Percentiles rank a stretch among this genome's conserved stretches.
Conservation (phyloP, 306 rosid genomes). For the Cyamopsis tetragonoloba region DNA sequence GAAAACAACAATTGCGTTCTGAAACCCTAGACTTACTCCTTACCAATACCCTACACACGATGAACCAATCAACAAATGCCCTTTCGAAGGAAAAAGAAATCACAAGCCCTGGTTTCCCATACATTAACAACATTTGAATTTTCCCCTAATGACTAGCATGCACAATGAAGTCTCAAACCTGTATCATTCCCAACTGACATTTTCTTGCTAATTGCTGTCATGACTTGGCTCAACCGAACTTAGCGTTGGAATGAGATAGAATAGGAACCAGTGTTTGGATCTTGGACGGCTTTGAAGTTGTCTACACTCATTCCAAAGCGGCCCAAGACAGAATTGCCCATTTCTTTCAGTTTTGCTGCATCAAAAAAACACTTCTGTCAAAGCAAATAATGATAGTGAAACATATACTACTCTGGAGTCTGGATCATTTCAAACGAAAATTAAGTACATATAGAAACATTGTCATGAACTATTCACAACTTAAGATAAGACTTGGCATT, state of each 20-base stretch:
- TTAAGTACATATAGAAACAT: not conserved
- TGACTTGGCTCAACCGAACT: constrained; percentile 8
- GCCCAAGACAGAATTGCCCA: constrained; percentile 89
- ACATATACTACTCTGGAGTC: no score
- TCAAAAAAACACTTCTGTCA: not conserved
- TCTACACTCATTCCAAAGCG: constrained; percentile 91
- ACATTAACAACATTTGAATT: constrained; percentile 14
- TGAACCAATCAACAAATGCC: constrained; percentile 11
- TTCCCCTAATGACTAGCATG: constrained; percentile 6
- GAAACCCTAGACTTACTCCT: not conserved
- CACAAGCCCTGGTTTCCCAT: not conserved
- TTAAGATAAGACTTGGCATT: not conserved
- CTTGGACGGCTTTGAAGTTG: constrained; percentile 86
- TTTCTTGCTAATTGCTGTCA: constrained; percentile 15
- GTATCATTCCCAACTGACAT: not conserved
- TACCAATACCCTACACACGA: constrained; percentile 10
- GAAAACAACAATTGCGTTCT: not conserved
- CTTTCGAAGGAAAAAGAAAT: not conserved
- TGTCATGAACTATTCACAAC: not conserved
- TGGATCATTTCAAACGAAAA: not conserved
- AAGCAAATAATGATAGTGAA: not conserved
- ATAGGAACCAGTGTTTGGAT: constrained; percentile 91
- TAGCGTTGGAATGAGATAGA: constrained; percentile 73
- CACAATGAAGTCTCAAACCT: constrained; percentile 10
- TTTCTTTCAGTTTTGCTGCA: constrained; percentile 78